phyloP scores from a whole-genome alignment of 2,329 filamentous ascomycete genomes.

The Triangularia verruculosa region DNA sequence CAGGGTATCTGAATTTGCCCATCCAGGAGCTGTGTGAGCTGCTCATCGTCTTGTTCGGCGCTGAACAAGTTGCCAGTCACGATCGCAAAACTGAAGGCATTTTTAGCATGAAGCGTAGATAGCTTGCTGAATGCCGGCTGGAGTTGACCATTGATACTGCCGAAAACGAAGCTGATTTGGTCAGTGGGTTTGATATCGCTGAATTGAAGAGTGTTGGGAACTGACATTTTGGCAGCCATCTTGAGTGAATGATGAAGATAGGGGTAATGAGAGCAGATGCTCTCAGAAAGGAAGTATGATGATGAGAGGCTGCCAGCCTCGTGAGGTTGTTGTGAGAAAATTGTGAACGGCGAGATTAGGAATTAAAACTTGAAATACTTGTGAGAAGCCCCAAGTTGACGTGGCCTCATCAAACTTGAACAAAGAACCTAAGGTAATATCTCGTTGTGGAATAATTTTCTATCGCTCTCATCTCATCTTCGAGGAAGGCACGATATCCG shows the following conservation, averaged over 20 bases:
- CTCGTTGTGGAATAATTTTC: not conserved
- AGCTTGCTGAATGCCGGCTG: constrained; percentile 76
- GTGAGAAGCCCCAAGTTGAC: too few species aligned
- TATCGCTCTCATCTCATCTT: not conserved
- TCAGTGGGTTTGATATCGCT: constrained; percentile 22
- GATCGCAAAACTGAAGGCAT: constrained; percentile 82
- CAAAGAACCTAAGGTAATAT: not conserved
- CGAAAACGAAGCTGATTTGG: constrained; percentile 68
- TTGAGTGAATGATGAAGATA: constrained; percentile 1
- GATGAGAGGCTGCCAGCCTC: not conserved
- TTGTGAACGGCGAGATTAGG: not conserved
- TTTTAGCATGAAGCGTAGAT: constrained; percentile 76
- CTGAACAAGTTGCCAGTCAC: constrained; percentile 81
- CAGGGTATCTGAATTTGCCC: constrained; percentile 74
- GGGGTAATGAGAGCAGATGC: not conserved
- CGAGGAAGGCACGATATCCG: not conserved
- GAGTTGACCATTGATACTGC: constrained; percentile 77
- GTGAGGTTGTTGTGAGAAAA: not conserved
- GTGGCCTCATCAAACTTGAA: not conserved
- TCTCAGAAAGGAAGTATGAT: not conserved
- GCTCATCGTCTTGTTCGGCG: constrained; percentile 52
- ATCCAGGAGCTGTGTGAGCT: constrained; percentile 62
- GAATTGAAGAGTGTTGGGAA: constrained; percentile 14
- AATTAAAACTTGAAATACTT: not conserved
- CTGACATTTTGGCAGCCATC: constrained; percentile 30